These are phyloP conservation scores for Saccharomycopsis sp. DNA, from an alignment of 805 yeast species.

Conservation along the genomic window DNA sequence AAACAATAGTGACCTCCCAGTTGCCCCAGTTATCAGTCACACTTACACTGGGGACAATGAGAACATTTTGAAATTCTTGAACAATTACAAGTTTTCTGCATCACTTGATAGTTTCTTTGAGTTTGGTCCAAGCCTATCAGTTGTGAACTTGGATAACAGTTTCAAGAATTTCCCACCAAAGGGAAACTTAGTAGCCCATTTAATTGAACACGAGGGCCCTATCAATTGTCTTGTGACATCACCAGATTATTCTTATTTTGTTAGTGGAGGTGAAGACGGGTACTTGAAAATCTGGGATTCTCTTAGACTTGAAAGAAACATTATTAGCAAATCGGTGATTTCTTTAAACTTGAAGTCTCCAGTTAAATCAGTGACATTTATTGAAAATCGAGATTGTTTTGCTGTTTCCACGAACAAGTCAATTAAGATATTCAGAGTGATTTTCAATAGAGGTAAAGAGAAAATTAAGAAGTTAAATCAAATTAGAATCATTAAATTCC, in stretches of 20 bases:
- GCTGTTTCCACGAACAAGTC: constrained; percentile 42
- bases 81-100: constrained; percentile 48
- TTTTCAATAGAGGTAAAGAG: constrained; percentile 23
- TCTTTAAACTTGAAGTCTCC: constrained; percentile 42
- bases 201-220: constrained; percentile 54
- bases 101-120: constrained; percentile 54
- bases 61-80: constrained; percentile 50
- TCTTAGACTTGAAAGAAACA: constrained; percentile 53
- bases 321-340: constrained; percentile 42
- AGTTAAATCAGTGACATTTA: constrained; percentile 43
- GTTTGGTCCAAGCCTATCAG: constrained; percentile 44
- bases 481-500: constrained; percentile 22
- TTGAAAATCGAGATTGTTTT: constrained; percentile 50
- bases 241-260: constrained; percentile 56
- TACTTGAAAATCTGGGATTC: constrained; percentile 73
- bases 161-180: constrained; percentile 31
- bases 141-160: not conserved
- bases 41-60: constrained; percentile 67
- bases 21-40: constrained; percentile 33
- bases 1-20: constrained; percentile 25
- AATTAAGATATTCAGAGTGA: constrained; percentile 32
- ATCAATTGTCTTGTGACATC: constrained; percentile 54
- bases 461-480: constrained; percentile 22
- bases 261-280: constrained; percentile 77
- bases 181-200: constrained; percentile 54